Conservation (phyloP, 2,329 filamentous ascomycete genomes). For the Achaetomium macrosporum region DNA sequence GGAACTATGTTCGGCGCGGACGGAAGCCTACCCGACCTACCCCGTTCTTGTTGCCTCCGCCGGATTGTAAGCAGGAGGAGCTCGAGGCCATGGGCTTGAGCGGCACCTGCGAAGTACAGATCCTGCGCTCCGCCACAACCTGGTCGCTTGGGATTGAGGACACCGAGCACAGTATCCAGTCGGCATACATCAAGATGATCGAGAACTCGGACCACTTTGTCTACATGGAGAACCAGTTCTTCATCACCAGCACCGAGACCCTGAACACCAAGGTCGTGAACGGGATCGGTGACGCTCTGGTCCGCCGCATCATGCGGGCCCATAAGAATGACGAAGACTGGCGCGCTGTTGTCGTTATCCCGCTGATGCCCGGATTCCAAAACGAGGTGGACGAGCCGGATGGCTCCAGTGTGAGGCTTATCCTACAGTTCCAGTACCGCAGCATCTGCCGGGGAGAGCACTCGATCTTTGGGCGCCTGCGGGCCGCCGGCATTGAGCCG, state of each 20-base stretch:
- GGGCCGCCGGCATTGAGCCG: slow-evolving; percentile 75
- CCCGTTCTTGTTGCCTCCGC: slow-evolving; percentile 86
- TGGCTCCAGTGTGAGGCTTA: slow-evolving; percentile 87
- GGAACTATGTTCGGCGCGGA: slow-evolving; percentile 93
- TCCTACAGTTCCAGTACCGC: slow-evolving; percentile 94
- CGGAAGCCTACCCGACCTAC: slow-evolving; percentile 90
- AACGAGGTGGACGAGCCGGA: slow-evolving; percentile 93
- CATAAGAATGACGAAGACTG: slow-evolving; percentile 80
- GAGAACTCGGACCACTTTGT: slow-evolving; percentile 94
- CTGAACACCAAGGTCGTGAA: slow-evolving; percentile 86
- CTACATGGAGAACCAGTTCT: slow-evolving; percentile 99
- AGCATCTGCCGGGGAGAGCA: slow-evolving; percentile 90
- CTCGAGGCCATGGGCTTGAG: slow-evolving; percentile 81
- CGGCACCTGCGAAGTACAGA: slow-evolving; percentile 94
- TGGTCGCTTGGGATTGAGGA: slow-evolving; percentile 91
- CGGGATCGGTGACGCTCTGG: slow-evolving; percentile 87
- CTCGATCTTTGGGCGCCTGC: slow-evolving; percentile 84
- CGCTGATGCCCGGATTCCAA: slow-evolving; percentile 96
- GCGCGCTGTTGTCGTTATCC: slow-evolving; percentile 85
- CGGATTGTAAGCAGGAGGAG: slow-evolving; percentile 82
- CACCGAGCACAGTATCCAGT: slow-evolving; percentile 91
- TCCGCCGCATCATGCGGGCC: slow-evolving; percentile 83
- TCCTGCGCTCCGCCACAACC: slow-evolving; percentile 78
- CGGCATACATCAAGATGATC: slow-evolving; percentile 90
- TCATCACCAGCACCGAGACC: slow-evolving; percentile 87